A percentile compares a stretch with the other conserved stretches of the same genome.
Evolutionary conservation across 495 filamentous ascomycete species (phyloP).

Genomic region (Podospora bellae-mahoneyi): DNA sequence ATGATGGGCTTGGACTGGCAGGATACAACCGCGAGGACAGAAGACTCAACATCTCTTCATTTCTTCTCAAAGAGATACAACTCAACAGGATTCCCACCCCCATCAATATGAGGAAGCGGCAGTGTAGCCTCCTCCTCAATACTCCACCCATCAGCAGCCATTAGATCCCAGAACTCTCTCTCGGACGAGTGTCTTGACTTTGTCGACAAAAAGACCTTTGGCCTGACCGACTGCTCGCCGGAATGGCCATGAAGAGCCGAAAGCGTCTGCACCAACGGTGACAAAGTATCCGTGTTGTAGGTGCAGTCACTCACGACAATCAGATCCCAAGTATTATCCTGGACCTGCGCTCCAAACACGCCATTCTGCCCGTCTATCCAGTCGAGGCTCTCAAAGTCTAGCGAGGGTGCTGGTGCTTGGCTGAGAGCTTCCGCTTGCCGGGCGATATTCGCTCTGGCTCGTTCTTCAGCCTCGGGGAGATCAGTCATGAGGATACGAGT

Average conservation of each 20-base stretch:
- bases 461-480: constrained; percentile 66
- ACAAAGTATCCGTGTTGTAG: constrained; percentile 83
- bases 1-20: no score
- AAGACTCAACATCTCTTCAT: constrained; percentile 4
- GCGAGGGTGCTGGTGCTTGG: background rate
- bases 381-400: constrained; percentile 63
- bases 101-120: constrained; percentile 57
- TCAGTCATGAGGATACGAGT: constrained; percentile 72
- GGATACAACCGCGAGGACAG: no score
- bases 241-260: constrained; percentile 43
- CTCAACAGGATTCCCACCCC: constrained; percentile 57
- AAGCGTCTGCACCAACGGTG: constrained; percentile 70
- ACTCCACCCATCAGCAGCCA: constrained; percentile 56
- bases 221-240: constrained; percentile 9
- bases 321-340: constrained; percentile 57
- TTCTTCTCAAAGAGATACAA: constrained; percentile 49
- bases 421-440: constrained; percentile 20
- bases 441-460: constrained; percentile 42
- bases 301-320: constrained; percentile 89
- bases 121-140: constrained; percentile 47
- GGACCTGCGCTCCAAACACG: constrained; percentile 35
- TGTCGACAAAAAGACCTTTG: constrained; percentile 65
- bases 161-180: constrained; percentile 71
- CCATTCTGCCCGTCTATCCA: constrained; percentile 57
- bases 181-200: constrained; percentile 87